phyloP scores from a whole-genome alignment of 306 rosid genomes.

The Lagenaria siceraria region DNA sequence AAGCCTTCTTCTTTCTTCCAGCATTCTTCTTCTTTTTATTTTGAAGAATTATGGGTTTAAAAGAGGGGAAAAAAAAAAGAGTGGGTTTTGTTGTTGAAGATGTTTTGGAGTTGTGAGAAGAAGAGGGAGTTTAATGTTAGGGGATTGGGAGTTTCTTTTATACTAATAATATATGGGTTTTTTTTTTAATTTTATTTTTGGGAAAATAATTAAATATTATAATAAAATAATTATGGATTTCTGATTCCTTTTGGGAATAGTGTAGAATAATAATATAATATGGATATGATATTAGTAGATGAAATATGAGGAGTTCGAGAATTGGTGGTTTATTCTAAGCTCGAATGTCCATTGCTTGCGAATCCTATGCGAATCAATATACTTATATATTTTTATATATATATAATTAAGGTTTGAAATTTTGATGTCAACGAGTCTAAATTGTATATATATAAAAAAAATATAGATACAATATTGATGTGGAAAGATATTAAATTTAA shows the following conservation, averaged over 20 bases:
- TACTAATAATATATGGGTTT: not conserved
- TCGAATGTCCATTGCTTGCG: too few relatives aligned
- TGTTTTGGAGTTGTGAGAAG: not conserved
- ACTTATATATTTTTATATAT: too few relatives aligned
- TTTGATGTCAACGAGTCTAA: too few relatives aligned
- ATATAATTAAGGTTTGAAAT: too few relatives aligned
- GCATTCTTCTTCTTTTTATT: not conserved
- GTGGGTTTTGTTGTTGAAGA: not conserved
- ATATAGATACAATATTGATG: too few relatives aligned
- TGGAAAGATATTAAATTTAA: too few relatives aligned
- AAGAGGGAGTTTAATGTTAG: not conserved
- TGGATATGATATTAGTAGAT: too few relatives aligned
- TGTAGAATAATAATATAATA: not conserved
- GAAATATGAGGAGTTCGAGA: too few relatives aligned
- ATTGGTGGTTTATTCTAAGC: too few relatives aligned
- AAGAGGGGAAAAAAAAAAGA: not conserved
- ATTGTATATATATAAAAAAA: too few relatives aligned
- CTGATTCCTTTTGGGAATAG: not conserved
- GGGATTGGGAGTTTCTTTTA: not conserved
- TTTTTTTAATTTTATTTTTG: not conserved
- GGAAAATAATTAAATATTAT: not conserved
- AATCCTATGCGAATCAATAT: too few relatives aligned
- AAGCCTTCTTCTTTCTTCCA: conserved; percentile 15
- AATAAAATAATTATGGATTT: not conserved
- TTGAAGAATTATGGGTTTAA: not conserved